phyloP scores from a whole-genome alignment of 2,329 filamentous ascomycete species.

The Sporothrix euskadiensis region DNA sequence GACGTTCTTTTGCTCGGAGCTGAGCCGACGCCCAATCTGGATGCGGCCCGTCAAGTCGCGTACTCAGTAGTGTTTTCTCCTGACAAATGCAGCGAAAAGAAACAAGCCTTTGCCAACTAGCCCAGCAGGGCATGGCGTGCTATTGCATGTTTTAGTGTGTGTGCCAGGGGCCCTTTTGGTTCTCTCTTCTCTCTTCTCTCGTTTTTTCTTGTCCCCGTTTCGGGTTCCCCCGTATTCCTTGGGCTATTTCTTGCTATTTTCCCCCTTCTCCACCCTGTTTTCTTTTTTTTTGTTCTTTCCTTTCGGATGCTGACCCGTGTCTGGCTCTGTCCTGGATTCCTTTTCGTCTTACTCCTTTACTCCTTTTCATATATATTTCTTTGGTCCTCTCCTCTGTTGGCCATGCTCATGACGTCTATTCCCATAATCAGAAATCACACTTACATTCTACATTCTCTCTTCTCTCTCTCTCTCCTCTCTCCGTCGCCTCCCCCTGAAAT shows the following conservation, averaged over 20 bases:
- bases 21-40: conserved; percentile 10
- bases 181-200: neutral
- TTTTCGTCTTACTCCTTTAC: neutral
- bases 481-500: neutral
- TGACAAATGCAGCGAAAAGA: neutral
- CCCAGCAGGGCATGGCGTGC: conserved; percentile 7
- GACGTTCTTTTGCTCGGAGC: neutral
- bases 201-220: neutral
- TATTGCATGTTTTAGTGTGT: neutral
- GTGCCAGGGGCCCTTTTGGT: neutral
- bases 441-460: neutral
- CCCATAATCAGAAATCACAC: neutral
- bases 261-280: neutral
- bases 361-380: neutral
- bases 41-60: neutral
- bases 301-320: conserved; percentile 1
- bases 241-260: neutral
- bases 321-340: too few species aligned
- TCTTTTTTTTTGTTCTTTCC: neutral
- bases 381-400: neutral
- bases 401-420: neutral
- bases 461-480: neutral
- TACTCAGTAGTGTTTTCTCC: neutral
- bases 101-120: neutral
- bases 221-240: neutral